Conservation (phyloP, 441 rosid species). For the Euphorbia corollata region DNA sequence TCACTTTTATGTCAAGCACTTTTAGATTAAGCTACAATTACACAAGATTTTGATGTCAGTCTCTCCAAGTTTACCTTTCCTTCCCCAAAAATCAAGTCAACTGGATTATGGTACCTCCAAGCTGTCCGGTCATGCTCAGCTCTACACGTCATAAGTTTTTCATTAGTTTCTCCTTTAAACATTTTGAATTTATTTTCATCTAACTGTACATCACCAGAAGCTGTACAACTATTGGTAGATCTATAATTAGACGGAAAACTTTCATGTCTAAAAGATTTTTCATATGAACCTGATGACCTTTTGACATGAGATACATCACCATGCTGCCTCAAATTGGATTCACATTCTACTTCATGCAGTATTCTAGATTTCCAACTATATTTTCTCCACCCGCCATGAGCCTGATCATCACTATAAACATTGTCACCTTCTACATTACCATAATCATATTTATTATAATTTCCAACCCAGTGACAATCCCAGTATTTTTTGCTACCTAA, state of each 20-base stretch:
- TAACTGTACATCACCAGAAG: conserved; percentile 22
- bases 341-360: conserved; percentile 13
- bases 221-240: conserved; percentile 20
- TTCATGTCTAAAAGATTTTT: conserved; percentile 25
- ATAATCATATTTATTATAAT: conserved; percentile 14
- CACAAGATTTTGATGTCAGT: conserved; percentile 23
- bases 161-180: conserved; percentile 24
- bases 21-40: conserved; percentile 23
- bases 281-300: conserved; percentile 22
- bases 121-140: conserved; percentile 25
- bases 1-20: conserved; percentile 23
- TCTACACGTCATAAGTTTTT: conserved; percentile 25
- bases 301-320: conserved; percentile 24
- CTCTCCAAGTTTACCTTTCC: conserved; percentile 52
- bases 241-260: conserved; percentile 22
- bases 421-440: conserved; percentile 23
- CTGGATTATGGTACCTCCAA: conserved; percentile 36
- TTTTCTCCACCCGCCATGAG: conserved; percentile 26
- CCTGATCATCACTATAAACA: conserved; percentile 19
- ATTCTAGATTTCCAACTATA: conserved; percentile 23
- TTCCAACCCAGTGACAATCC: conserved; percentile 20
- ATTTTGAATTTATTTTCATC: conserved; percentile 23
- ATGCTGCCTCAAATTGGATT: conserved; percentile 18
- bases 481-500: conserved; percentile 24
- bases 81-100: conserved; percentile 37